These are phyloP conservation scores for Eimeria sp. DNA, from an alignment of 169 alveolate species.

Conservation along the genomic window DNA sequence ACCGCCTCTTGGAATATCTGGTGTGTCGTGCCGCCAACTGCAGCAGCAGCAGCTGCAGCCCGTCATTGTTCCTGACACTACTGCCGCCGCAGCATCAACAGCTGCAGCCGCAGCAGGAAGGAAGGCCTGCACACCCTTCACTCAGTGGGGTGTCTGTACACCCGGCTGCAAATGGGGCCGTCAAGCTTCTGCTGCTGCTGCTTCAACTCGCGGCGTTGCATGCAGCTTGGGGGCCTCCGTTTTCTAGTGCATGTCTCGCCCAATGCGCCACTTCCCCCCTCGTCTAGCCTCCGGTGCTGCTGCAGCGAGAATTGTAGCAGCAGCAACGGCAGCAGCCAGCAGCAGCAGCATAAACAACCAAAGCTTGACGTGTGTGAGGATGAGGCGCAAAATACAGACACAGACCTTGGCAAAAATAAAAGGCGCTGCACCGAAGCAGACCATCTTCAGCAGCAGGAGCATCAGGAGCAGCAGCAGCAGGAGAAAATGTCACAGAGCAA, in stretches of 20 bases:
- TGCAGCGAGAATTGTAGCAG: too few relatives aligned
- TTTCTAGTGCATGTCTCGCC: not conserved
- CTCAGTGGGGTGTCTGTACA: not conserved
- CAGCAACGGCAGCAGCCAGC: slow-evolving; percentile 12
- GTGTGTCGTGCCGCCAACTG: too few relatives aligned
- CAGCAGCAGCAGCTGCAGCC: not conserved
- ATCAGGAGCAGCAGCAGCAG: slow-evolving; percentile 11
- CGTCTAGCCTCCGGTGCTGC: too few relatives aligned
- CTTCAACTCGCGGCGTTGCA: not conserved
- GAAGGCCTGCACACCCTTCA: not conserved
- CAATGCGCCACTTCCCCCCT: not conserved
- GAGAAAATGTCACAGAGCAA: not conserved
- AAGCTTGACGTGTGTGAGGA: not conserved
- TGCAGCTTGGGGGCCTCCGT: not conserved
- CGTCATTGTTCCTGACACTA: not conserved
- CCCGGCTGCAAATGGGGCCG: not conserved
- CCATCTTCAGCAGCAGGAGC: not conserved
- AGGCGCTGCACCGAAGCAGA: not conserved
- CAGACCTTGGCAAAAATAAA: not conserved
- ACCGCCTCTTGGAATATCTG: too few relatives aligned
- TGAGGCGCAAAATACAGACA: not conserved
- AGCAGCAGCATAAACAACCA: not conserved
- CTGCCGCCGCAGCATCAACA: not conserved
- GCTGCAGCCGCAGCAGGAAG: not conserved
- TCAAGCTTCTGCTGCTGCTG: not conserved